These are phyloP conservation scores for Naganishia friedmannii DNA, from an alignment of 768 basidiomycete species.

Conservation along the genomic window DNA sequence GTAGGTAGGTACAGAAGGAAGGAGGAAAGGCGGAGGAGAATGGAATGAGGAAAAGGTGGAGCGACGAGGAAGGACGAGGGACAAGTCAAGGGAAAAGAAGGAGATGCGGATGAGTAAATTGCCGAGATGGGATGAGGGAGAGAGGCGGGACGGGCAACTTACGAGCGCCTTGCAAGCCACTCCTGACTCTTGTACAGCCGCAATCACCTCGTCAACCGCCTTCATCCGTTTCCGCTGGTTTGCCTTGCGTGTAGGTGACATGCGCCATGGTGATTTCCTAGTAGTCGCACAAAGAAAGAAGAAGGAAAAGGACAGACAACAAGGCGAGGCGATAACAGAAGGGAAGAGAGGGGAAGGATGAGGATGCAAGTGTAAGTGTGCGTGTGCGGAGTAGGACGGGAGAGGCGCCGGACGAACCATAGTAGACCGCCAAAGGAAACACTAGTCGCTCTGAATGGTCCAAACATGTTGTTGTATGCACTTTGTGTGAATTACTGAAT, in stretches of 20 bases:
- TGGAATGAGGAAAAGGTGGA: no score
- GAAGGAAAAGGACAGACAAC: no score
- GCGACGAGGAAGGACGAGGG: no score
- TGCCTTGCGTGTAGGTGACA: slow-evolving; percentile 86
- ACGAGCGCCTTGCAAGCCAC: slow-evolving; percentile 74
- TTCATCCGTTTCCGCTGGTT: slow-evolving; percentile 84
- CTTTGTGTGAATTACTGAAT: no score
- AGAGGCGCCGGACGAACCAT: slow-evolving; percentile 63
- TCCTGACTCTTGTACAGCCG: slow-evolving; percentile 77
- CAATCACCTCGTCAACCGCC: slow-evolving; percentile 89
- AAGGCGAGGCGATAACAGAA: no score
- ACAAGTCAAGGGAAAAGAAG: no score
- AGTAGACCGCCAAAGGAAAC: slow-evolving; percentile 68
- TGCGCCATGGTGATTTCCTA: slow-evolving; percentile 93
- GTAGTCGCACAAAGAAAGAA: slow-evolving; percentile 7
- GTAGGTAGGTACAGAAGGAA: no score
- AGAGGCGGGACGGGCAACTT: slow-evolving; percentile 45
- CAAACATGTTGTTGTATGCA: slow-evolving; percentile 62
- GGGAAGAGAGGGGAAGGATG: no score
- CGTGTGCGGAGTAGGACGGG: background rate
- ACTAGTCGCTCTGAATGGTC: slow-evolving; percentile 64
- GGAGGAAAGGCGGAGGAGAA: no score
- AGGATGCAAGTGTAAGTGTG: background rate
- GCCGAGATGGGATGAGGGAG: no score
- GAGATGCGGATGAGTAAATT: background rate